These are phyloP conservation scores for Cordyceps cateniannulata DNA, from an alignment of 2,329 filamentous ascomycete species.

Conservation along the genomic window DNA sequence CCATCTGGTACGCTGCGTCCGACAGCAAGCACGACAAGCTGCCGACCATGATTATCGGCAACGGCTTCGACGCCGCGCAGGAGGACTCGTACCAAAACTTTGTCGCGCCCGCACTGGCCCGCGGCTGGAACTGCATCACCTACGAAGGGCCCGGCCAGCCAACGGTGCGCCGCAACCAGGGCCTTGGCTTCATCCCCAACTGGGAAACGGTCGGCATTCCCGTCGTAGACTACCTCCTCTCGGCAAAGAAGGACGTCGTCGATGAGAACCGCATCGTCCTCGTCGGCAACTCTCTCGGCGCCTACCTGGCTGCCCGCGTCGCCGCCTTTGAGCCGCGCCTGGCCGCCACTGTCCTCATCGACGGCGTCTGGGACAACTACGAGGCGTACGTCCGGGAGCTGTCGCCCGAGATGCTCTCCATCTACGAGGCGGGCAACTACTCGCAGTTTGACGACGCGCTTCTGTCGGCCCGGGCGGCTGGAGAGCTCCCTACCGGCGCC, in stretches of 20 bases:
- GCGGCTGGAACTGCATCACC: conserved; percentile 36
- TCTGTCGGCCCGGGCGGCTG: conserved; percentile 5
- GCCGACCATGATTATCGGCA: conserved; percentile 35
- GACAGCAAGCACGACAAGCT: conserved; percentile 15
- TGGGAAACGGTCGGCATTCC: conserved; percentile 37
- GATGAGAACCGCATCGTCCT: conserved; percentile 27
- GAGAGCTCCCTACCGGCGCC: conserved; percentile 12
- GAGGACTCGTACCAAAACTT: conserved; percentile 36
- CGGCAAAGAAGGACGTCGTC: conserved; percentile 23
- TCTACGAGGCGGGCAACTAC: conserved; percentile 14
- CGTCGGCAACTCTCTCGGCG: conserved; percentile 36
- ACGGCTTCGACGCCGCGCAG: conserved; percentile 36
- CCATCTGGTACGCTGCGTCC: conserved; percentile 29
- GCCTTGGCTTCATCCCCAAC: conserved; percentile 37
- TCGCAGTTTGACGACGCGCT: conserved; percentile 19
- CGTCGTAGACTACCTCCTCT: conserved; percentile 31
- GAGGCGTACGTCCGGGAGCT: conserved; percentile 2
- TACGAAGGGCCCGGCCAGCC: conserved; percentile 42
- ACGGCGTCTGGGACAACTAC: conserved; percentile 31
- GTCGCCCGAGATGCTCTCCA: conserved; percentile 7
- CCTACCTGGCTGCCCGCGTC: conserved; percentile 32
- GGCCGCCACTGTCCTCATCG: conserved; percentile 31
- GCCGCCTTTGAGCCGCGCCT: conserved; percentile 39
- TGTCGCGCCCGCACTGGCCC: conserved; percentile 27
- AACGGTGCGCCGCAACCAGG: conserved; percentile 32